Conservation (phyloP, 371 early-diverging fungal genomes). For the Apophysomyces trapeziformis region DNA sequence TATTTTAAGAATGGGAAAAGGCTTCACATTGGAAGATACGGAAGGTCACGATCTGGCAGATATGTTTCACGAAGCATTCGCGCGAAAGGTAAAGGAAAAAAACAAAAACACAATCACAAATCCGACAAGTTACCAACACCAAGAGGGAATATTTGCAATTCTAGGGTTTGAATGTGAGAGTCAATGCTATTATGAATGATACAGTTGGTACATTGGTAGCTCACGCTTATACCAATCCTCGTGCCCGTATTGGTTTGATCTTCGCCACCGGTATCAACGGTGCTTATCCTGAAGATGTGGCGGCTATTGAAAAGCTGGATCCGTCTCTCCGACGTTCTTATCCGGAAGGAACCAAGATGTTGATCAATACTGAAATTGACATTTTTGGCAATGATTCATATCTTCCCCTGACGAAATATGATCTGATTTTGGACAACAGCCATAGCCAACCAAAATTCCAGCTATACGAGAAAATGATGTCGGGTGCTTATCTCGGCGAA, state of each 20-base stretch:
- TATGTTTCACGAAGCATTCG: constrained; percentile 80
- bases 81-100: constrained; percentile 57
- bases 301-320: constrained; percentile 70
- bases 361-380: constrained; percentile 89
- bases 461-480: constrained; percentile 93
- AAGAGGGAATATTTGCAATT: too few relatives aligned
- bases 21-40: constrained; percentile 76
- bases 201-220: constrained; percentile 90
- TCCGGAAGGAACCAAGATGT: constrained; percentile 68
- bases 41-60: constrained; percentile 85
- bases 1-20: constrained; percentile 92
- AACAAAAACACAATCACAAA: too few relatives aligned
- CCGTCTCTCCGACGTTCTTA: constrained; percentile 60
- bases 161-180: constrained; percentile 67
- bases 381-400: constrained; percentile 69
- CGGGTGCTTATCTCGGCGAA: constrained; percentile 93
- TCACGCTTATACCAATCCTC: constrained; percentile 79
- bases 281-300: constrained; percentile 80
- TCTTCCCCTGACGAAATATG: constrained; percentile 84
- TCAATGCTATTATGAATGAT: constrained; percentile 92
- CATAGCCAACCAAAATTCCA: constrained; percentile 79
- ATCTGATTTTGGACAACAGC: constrained; percentile 74
- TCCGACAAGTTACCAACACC: too few relatives aligned
- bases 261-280: constrained; percentile 94
- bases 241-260: constrained; percentile 83